These are phyloP conservation scores for Silene conica DNA, from an alignment of 148 eudicot genomes.

Conservation along the genomic window DNA sequence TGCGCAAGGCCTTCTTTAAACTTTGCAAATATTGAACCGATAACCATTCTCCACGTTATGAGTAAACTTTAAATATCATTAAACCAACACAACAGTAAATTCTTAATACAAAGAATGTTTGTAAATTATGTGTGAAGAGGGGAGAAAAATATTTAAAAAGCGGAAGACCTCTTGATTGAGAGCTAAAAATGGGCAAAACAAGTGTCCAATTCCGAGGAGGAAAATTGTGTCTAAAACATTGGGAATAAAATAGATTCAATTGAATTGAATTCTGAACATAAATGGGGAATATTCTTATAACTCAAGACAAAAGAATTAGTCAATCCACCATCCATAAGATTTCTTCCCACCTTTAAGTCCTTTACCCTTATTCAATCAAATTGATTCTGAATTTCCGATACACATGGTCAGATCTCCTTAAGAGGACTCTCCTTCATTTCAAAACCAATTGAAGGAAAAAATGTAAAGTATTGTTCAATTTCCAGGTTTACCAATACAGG, in stretches of 20 bases:
- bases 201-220: not conserved
- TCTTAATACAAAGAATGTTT: not conserved
- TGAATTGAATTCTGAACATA: not conserved
- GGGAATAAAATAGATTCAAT: not conserved
- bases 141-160: not conserved
- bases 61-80: not conserved
- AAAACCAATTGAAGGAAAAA: too few relatives aligned
- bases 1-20: not conserved
- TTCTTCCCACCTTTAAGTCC: not conserved
- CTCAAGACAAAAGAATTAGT: not conserved
- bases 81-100: not conserved
- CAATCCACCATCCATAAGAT: not conserved
- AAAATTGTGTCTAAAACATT: not conserved
- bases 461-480: too few relatives aligned
- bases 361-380: too few relatives aligned
- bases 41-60: not conserved
- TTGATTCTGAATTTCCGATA: not conserved
- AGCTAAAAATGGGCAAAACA: not conserved
- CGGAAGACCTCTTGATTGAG: not conserved
- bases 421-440: not conserved
- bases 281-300: not conserved
- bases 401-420: not conserved
- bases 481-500: too few relatives aligned
- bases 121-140: not conserved
- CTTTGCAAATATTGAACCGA: not conserved